Evolutionary conservation across 1,284 basidiomycete genomes (phyloP), one percentile per base, ranked within the genome.

Genomic region (Cerioporus squamosus): DNA sequence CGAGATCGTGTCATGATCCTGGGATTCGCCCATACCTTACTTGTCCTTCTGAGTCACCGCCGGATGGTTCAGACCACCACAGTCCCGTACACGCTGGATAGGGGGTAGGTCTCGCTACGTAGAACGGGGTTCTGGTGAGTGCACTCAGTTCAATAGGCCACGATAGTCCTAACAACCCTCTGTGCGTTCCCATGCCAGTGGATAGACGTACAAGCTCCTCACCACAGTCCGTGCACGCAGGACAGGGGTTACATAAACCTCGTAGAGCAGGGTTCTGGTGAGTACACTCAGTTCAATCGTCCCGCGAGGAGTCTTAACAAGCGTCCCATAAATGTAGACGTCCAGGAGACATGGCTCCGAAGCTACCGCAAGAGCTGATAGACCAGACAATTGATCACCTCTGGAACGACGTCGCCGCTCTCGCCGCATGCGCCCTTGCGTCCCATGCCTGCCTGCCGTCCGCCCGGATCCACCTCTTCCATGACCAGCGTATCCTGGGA

Each of bases 381-480:
- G 75, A 77, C 63, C 60, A 71, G 26, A 64, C 73, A 47, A 69
- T 77, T 42, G 74, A 75, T 59, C 70, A 70, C 47, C 67, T 75
- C 8, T 72, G 73, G 63, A 65, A 70, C 56, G 74, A 78, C 61
- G 46, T 31, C 22, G 18, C 47, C 5, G 52, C 72, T n/a, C 71
- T 78, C 52, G 59, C 59, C 51, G 55, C 70, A 2, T 77, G 75
- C 63, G 72, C 70, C 48, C 66, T 75, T 15, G 69, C 72, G 5
- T 74, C 70, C 64, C 72, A 70, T 52, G 56, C 66, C 3, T 76
- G 72, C 72, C 63, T 74, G 29, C 69, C 71, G 18, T 59, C 75
- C 5, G 65, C 73, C 20, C 73, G 74, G 15, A 73, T 69, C 36
- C 74, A 77, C 60, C 68, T 77, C 53, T 78, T 77, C 60, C 61